phyloP scores from a whole-genome alignment of 2,329 filamentous ascomycete genomes.

The Beauveria scarabaeidicola region DNA sequence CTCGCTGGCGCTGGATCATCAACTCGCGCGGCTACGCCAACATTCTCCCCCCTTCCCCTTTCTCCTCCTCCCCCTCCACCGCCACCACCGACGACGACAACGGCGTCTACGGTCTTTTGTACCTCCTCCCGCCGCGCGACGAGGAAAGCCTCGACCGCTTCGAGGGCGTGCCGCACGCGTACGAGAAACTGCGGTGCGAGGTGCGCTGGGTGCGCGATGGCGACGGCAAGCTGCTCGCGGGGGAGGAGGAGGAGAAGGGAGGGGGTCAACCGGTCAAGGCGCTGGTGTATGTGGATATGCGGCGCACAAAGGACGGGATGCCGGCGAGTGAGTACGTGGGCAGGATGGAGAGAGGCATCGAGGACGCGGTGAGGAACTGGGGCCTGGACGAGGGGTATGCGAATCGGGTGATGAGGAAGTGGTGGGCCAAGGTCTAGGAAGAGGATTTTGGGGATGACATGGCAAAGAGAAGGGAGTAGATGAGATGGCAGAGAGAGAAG shows the following conservation, averaged over 20 bases:
- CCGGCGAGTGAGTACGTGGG: constrained; percentile 51
- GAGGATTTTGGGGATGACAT: too few species aligned
- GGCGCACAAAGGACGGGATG: constrained; percentile 26
- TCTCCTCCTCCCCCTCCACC: background rate
- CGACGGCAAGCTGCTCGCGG: constrained; percentile 15
- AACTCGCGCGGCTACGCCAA: constrained; percentile 61
- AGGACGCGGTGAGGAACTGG: constrained; percentile 44
- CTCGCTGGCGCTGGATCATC: constrained; percentile 56
- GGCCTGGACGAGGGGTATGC: constrained; percentile 50
- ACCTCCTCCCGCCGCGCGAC: constrained; percentile 40
- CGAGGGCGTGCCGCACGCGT: constrained; percentile 57
- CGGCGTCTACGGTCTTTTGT: constrained; percentile 51
- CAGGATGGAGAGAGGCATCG: constrained; percentile 55
- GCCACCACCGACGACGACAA: constrained; percentile 17
- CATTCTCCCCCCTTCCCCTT: constrained; percentile 34
- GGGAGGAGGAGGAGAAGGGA: constrained; percentile 15
- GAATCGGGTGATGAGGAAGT: constrained; percentile 43
- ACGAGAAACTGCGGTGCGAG: constrained; percentile 41
- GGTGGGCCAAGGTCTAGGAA: constrained; percentile 17
- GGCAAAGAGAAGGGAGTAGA: background rate
- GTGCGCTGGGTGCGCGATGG: constrained; percentile 20
- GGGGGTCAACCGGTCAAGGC: constrained; percentile 23
- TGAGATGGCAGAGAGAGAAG: background rate
- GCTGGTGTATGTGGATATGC: constrained; percentile 52
- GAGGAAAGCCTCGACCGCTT: constrained; percentile 44